These are phyloP conservation scores for Prosopis cineraria DNA, from an alignment of 306 rosid genomes.

Conservation along the genomic window DNA sequence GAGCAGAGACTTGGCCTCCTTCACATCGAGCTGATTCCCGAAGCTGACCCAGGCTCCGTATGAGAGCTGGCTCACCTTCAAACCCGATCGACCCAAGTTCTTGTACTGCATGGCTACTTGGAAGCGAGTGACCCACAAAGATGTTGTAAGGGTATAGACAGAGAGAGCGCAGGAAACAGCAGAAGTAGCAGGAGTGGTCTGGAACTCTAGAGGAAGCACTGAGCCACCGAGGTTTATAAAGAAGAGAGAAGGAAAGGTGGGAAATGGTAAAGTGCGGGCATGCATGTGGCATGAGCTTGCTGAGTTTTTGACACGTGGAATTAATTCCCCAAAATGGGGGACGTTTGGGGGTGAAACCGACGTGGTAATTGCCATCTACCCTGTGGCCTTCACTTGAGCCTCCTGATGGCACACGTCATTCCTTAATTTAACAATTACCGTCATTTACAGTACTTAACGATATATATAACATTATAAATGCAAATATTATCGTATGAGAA, in stretches of 20 bases:
- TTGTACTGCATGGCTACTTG: constrained; percentile 76
- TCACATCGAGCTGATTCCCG: constrained; percentile 96
- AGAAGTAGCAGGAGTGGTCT: neutral
- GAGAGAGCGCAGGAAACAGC: neutral
- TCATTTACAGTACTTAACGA: no score
- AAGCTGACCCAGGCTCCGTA: constrained; percentile 97
- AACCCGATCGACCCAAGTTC: constrained; percentile 81
- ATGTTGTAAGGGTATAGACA: neutral
- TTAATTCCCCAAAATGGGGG: neutral
- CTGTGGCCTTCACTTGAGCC: neutral
- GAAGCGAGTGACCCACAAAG: neutral
- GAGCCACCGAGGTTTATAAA: no score
- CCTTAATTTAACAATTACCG: no score
- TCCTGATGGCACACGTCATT: neutral
- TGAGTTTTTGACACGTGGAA: neutral
- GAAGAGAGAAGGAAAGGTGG: neutral
- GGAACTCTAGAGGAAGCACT: neutral
- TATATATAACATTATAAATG: no score
- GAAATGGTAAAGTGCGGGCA: neutral
- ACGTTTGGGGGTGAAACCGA: neutral
- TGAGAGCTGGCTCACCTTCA: constrained; percentile 90
- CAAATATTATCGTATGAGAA: no score
- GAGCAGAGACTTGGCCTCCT: constrained; percentile 86
- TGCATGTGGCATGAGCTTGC: neutral
- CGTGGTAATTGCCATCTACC: neutral